Conservation (phyloP, 352 stramenopile species). For the Phytophthora citricola region DNA sequence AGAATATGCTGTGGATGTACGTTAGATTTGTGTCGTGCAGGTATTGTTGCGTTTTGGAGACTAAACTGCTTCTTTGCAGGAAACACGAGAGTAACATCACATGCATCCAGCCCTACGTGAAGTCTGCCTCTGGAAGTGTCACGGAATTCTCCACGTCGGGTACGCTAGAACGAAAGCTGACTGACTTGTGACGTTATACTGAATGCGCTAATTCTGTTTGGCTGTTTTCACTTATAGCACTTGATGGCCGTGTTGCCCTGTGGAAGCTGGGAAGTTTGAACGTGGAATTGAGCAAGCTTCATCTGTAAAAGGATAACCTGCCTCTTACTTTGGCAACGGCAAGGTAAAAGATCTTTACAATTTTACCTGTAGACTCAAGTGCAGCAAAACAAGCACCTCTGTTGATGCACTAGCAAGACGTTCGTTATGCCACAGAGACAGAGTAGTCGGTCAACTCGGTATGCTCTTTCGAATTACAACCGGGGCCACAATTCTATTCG, state of each 20-base stretch:
- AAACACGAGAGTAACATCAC: conserved; percentile 90
- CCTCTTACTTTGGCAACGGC: not conserved
- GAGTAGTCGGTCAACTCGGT: conserved; percentile 16
- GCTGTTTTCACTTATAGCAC: conserved; percentile 43
- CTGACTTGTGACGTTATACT: not conserved
- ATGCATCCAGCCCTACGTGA: conserved; percentile 74
- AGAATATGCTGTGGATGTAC: conserved; percentile 85
- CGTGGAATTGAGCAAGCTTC: conserved; percentile 83
- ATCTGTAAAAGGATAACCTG: conserved; percentile 53
- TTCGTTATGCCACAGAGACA: conserved; percentile 7
- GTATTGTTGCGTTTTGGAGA: not conserved
- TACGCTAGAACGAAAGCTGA: conserved; percentile 34
- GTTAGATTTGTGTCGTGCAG: conserved; percentile 15
- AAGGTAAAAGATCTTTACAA: conserved; percentile 5
- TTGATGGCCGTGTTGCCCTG: conserved; percentile 83
- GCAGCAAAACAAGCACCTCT: conserved; percentile 5
- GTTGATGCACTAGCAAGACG: conserved; percentile 1
- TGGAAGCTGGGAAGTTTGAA: conserved; percentile 82
- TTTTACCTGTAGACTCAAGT: conserved; percentile 10
- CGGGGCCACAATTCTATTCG: conserved; percentile 59
- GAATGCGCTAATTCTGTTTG: conserved; percentile 1
- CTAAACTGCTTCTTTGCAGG: conserved; percentile 27
- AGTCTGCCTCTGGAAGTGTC: conserved; percentile 59
- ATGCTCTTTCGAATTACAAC: conserved; percentile 26
- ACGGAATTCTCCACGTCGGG: conserved; percentile 86